Conservation (phyloP, 768 basidiomycete genomes). For the Pleurotus giganteus region DNA sequence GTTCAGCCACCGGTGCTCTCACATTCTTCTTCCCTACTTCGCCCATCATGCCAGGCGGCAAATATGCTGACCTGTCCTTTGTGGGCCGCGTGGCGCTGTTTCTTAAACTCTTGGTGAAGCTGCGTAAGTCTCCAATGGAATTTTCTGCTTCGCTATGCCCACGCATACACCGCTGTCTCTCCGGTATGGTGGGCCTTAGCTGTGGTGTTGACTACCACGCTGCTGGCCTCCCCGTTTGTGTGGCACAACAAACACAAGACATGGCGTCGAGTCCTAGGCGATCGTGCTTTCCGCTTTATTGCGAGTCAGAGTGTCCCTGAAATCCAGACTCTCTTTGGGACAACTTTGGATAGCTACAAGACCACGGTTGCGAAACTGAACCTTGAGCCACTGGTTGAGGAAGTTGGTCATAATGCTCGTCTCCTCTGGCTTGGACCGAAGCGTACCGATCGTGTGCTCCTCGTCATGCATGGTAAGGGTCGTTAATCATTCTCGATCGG, state of each 20-base stretch:
- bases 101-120: not conserved
- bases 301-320: conserved; percentile 4
- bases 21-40: not conserved
- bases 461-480: conserved; percentile 17
- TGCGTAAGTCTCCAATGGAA: not conserved
- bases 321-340: conserved; percentile 14
- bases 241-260: conserved; percentile 7
- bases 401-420: conserved; percentile 16
- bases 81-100: not conserved
- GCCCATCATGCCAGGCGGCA: not conserved
- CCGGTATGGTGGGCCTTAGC: not conserved
- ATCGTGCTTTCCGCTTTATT: conserved; percentile 3
- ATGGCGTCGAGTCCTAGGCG: conserved; percentile 8
- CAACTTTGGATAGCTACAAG: conserved; percentile 11
- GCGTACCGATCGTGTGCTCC: conserved; percentile 19
- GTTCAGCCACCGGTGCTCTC: not conserved
- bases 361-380: conserved; percentile 3
- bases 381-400: conserved; percentile 13
- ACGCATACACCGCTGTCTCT: not conserved
- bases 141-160: not conserved
- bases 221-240: conserved; percentile 5
- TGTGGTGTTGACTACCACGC: not conserved
- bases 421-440: conserved; percentile 23
- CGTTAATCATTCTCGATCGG: not conserved
- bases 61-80: not conserved